Evolutionary conservation across 345 rosid species (phyloP).

Genomic region (Atalantia buxifolia): DNA sequence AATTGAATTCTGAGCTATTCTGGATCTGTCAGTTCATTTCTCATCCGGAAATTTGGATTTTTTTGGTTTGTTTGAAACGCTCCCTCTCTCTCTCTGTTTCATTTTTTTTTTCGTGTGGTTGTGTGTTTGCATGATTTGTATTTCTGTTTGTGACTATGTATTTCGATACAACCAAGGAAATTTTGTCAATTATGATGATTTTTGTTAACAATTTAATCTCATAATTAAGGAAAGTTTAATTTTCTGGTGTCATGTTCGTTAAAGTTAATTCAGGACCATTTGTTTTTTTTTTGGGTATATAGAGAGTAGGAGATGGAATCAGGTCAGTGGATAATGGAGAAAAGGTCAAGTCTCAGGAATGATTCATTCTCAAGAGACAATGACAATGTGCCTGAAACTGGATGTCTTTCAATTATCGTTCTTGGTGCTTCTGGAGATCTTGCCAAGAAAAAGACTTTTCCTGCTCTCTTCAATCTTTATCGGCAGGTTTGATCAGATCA

Average conservation of each 20-base stretch:
- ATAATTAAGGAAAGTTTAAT: no score
- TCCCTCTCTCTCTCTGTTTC: no score
- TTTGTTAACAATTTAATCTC: neutral
- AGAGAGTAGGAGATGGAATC: slow-evolving; percentile 37
- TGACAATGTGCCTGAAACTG: slow-evolving; percentile 55
- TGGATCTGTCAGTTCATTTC: slow-evolving; percentile 17
- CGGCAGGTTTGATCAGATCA: slow-evolving; percentile 53
- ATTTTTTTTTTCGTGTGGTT: no score
- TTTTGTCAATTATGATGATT: neutral
- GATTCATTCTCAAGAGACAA: slow-evolving; percentile 43
- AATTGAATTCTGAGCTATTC: neutral
- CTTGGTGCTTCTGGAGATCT: slow-evolving; percentile 99
- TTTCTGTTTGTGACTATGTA: no score
- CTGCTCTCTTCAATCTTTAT: slow-evolving; percentile 85
- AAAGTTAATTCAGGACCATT: neutral
- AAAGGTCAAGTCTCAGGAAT: slow-evolving; percentile 48
- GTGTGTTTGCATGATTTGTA: neutral
- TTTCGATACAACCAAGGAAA: neutral
- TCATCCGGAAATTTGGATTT: neutral
- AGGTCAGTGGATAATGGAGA: slow-evolving; percentile 63
- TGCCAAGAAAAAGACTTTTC: slow-evolving; percentile 97
- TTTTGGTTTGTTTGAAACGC: neutral
- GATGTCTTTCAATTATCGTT: slow-evolving; percentile 81
- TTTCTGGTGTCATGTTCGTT: neutral
- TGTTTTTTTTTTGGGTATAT: neutral